Percentiles rank a stretch among this genome's conserved stretches.
phyloP scores from a whole-genome alignment of 225 moss, liverwort and hornwort species.

The Pleurozium schreberi region DNA sequence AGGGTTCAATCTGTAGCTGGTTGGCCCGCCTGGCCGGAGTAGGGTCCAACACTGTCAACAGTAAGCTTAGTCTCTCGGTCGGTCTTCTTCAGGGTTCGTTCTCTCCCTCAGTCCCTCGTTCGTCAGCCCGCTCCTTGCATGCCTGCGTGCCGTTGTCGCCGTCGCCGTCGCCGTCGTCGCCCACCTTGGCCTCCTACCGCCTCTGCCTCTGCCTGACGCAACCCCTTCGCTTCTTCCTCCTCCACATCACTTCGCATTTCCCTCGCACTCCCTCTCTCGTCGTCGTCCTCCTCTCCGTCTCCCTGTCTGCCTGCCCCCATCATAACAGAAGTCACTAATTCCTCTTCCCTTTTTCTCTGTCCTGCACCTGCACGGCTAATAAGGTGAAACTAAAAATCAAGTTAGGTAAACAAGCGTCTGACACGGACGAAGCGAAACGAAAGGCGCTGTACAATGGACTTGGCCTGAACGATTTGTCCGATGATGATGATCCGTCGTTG shows the following conservation, averaged over 20 bases:
- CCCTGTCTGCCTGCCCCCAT: neutral
- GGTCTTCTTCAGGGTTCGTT: neutral
- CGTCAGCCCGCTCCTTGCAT: neutral
- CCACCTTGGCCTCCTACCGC: neutral
- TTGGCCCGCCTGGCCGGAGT: too few relatives aligned
- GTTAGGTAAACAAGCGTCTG: slow-evolving; percentile 13
- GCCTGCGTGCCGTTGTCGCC: neutral
- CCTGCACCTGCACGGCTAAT: slow-evolving; percentile 2
- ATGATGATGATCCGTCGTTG: slow-evolving; percentile 40
- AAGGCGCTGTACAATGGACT: slow-evolving; percentile 71
- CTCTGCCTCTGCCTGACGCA: neutral
- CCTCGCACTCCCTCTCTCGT: neutral
- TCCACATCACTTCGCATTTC: neutral
- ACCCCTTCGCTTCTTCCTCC: neutral
- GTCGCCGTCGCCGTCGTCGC: neutral
- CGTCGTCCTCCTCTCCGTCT: neutral
- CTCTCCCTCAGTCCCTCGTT: neutral
- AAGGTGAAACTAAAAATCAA: slow-evolving; percentile 40
- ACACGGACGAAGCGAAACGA: slow-evolving; percentile 33
- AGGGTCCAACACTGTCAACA: too few relatives aligned
- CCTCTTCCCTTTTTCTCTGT: neutral
- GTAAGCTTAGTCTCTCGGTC: neutral
- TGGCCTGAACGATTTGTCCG: slow-evolving; percentile 62
- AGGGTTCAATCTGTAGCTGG: too few relatives aligned
- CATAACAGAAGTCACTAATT: neutral